Base-by-base conservation (phyloP, 257 asterid genomes). In the Jacaranda copaia region DNA sequence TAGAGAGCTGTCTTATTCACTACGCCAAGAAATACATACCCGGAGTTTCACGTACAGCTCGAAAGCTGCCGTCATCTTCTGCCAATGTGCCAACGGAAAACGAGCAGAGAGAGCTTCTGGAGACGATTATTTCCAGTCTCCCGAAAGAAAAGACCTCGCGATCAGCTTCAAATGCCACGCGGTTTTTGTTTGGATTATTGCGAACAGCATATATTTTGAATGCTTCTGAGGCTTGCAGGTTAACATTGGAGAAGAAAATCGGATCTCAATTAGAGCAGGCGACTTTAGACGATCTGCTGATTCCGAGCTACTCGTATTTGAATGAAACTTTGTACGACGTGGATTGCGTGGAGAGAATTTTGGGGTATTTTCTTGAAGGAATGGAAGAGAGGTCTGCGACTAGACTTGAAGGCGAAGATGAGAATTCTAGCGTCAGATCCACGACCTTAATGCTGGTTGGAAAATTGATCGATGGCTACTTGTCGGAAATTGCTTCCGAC, bases 401-500 rank as follows among this genome's bases (percentile, higher is more conserved):
- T 18, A 78, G 85, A 78, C 63, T 14, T 49, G 91, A 76, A 64
- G 86, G 60, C 20, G 91, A 84, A 7, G 93, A 83, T 11, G 89
- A 80, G 3, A 71, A 70, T 43, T 45, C 77, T 14, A 63, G 76
- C 45, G 79, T 65, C 51, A 84, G 93, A 86, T 89, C 91, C 35
- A 84, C 96, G 7, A 84, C 88, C 56, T 72, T 93, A 70, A 86
- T 91, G 96, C 75, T 90, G 43, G 98, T 96, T 3, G 99, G 97
- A 1, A 96, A 91, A 83, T 81, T 96, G 78, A 87, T 96, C 77
- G 99, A 96, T 71, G 97, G 99, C n/a, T 96, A 93, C 88, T 73
- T 96, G 25, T 93, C 99, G 78, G 99, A 96, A 81, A 96, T 93
- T 2, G 98, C 98, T 45, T 91, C 98, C 67, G 99, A 96, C 68